These are phyloP conservation scores for Podosphaera xanthii DNA, from an alignment of 2,329 filamentous ascomycete species.

Conservation along the genomic window DNA sequence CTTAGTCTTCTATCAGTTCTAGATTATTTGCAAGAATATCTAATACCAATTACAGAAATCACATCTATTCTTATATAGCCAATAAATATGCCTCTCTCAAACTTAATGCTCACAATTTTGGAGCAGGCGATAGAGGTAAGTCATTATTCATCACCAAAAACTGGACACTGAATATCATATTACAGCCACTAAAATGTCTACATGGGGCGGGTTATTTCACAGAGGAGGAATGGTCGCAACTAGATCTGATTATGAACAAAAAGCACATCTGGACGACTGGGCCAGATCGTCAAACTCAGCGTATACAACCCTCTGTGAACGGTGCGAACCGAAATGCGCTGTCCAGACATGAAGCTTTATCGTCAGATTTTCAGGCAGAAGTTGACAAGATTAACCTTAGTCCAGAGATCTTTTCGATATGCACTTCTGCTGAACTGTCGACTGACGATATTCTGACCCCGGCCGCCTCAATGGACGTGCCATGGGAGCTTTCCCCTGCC, in stretches of 20 bases:
- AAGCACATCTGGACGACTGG: conserved; percentile 1
- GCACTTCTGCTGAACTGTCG: neutral
- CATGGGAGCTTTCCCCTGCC: neutral
- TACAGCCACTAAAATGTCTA: neutral
- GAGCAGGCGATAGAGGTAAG: conserved; percentile 1
- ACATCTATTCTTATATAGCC: neutral
- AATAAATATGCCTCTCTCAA: neutral
- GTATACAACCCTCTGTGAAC: neutral
- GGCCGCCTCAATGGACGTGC: neutral
- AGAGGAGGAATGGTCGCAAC: conserved; percentile 1
- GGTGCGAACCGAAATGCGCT: neutral
- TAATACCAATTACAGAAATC: neutral
- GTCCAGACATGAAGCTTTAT: neutral
- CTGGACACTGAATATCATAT: neutral
- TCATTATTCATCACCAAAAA: neutral
- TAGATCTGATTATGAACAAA: conserved; percentile 1
- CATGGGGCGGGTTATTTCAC: conserved; percentile 1
- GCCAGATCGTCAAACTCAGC: neutral
- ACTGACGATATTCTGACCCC: neutral
- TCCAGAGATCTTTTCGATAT: neutral
- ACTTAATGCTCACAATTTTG: neutral
- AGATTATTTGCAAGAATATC: too few species aligned
- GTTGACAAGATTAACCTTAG: neutral
- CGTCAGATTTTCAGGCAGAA: neutral
- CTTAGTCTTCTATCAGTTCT: too few species aligned